Evolutionary conservation across 345 rosid species (phyloP), one percentile per base, ranked within the genome.

Genomic region (Camelina hispida): DNA sequence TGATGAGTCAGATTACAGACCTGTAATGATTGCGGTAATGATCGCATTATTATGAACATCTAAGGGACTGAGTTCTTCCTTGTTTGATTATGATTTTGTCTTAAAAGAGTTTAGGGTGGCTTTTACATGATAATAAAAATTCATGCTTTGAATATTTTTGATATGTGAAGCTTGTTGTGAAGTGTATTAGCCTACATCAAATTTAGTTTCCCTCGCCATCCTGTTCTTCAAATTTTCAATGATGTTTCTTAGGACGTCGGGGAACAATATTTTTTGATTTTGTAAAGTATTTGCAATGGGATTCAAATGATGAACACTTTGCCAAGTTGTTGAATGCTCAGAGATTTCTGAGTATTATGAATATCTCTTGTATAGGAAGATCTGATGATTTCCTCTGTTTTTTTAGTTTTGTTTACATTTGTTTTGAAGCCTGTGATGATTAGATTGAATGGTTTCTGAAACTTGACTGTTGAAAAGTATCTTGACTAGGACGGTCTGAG

Each of bases 21-120:
- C 96, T 93, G 91, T 87, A 90, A 90, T 92, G 96, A 90, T 48
- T 81, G 96, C 90, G 93, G 84, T 64, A 12, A 87, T 92, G 96
- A 90, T 89, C 93, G 92, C 97, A 81, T 74, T 56, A 60, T 82
- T 73, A 71, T 58, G 91, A 90, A 93, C 96, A 90, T 93, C 96
- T 90, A 93, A 93, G 96, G 96, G 94, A 84, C 96, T 88, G 93
- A 85, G 92, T 82, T 86, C 80, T 61, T n/a, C 69, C 5, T 14
- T 0, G 0, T 2, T 5, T 17, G 9, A 5, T 28, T 7, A 14
- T 50, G 18, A 0, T 13, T 53, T 0, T 1, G 1, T 2, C 0
- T 14, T 34, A 20, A 20, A 20, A 2, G 30, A 5, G 5, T 40
- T 38, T 9, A 8, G 42, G 0, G 59, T 43, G 59, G 44, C 34